Base-by-base conservation (phyloP, 305 asterid genomes). In the Fraxinus velutina region DNA sequence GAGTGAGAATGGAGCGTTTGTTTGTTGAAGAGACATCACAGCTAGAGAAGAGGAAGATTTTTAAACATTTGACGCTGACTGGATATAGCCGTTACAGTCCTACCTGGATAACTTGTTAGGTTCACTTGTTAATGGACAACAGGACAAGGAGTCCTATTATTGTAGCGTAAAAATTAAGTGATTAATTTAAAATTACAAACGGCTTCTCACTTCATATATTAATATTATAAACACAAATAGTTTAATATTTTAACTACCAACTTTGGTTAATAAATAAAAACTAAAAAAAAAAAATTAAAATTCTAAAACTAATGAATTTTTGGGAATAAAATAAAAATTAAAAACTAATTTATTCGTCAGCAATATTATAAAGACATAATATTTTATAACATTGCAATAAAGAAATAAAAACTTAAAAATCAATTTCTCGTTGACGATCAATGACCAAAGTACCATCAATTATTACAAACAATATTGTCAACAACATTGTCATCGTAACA, bases 1-100 rank as follows among this genome's bases (percentile, higher is more conserved):
- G 70, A 19, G 74, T 42, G 76, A 50, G 57, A 34, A 15, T 76
- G 88, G 85, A 55, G 88, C 84, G 83, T 78, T 74, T 19, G 84
- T 64, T 79, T 71, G 50, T 52, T 83, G 79, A 52, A 77, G 81
- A 55, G 85, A 64, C 73, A 64, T 17, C 64, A 22, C 74, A 62
- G 36, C 78, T 5, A 55, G 81, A 42, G 80, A 62, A 19, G 77
- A 55, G 55, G 17, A 13, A 42, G 32, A 37, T 78, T 72, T 90
- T 93, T 86, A 80, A 92, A 85, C 87, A 64, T n/a, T 34, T 32
- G 36, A 84, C 68, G 75, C 79, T 87, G 88, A 77, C 85, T 77
- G 89, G 64, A 91, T 88, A 79, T 92, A 92, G 97, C 99, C 98
- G 97, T 92, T 95, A 83, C 79, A 74, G 79, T 39, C 88, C 83